Percentiles rank a stretch among this genome's conserved stretches.
Evolutionary conservation across 495 filamentous ascomycete species (phyloP).

Genomic region (Neurospora sp.): DNA sequence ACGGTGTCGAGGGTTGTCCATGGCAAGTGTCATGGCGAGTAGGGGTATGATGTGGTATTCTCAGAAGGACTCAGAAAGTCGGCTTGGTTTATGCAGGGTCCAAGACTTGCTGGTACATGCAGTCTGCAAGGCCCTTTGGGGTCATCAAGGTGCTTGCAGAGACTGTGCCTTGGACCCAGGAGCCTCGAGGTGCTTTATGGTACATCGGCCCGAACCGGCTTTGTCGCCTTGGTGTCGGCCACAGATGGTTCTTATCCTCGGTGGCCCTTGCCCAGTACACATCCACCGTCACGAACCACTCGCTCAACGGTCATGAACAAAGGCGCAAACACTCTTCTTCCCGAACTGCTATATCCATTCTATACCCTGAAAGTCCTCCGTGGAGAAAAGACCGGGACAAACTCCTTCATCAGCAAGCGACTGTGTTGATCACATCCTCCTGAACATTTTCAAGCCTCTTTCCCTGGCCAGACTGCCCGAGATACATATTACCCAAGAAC

Average conservation of each 20-base stretch:
- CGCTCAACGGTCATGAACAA: neutral
- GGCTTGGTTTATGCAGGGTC: too few species aligned
- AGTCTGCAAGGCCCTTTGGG: neutral
- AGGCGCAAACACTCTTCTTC: neutral
- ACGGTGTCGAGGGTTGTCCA: neutral
- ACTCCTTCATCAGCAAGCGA: neutral
- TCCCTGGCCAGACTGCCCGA: neutral
- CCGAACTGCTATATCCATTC: neutral
- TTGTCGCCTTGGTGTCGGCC: too few species aligned
- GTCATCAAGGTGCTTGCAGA: neutral
- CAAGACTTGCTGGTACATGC: neutral
- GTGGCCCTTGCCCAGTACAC: neutral
- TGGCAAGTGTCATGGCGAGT: neutral
- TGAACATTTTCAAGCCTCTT: too few species aligned
- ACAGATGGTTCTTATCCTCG: too few species aligned
- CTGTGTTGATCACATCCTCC: neutral
- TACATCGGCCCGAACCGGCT: too few species aligned
- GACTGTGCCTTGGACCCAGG: neutral
- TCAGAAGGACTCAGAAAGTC: too few species aligned
- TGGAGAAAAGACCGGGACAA: neutral
- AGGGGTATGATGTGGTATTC: too few species aligned
- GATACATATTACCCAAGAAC: neutral
- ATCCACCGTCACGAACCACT: neutral
- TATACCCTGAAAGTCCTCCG: neutral
- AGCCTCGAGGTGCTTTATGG: neutral